Percentiles rank a stretch among this genome's conserved stretches.
These are phyloP conservation scores for Annulohypoxylon truncatum DNA, from an alignment of 2,329 filamentous ascomycete species.

Conservation along the genomic window DNA sequence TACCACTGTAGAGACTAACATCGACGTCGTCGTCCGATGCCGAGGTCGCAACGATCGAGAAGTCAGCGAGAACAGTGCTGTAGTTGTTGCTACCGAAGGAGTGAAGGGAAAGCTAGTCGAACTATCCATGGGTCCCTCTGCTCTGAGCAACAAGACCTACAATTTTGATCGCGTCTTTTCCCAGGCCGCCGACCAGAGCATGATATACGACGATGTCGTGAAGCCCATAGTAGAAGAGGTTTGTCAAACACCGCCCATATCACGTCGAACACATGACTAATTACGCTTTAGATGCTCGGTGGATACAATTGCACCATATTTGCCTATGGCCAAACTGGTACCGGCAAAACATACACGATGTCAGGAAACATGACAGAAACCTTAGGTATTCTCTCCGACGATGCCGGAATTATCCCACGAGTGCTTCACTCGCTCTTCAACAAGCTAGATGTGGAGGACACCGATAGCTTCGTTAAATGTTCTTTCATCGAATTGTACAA, in stretches of 20 bases:
- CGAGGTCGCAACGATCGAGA: slow-evolving; percentile 93
- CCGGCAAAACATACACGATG: slow-evolving; percentile 99
- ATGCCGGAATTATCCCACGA: slow-evolving; percentile 93
- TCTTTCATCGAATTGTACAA: slow-evolving; percentile 99
- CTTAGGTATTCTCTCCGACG: slow-evolving; percentile 86
- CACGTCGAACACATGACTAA: slow-evolving; percentile 19
- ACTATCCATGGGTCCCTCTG: slow-evolving; percentile 90
- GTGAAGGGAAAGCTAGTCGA: slow-evolving; percentile 86
- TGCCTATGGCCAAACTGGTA: slow-evolving; percentile 97
- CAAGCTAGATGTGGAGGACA: slow-evolving; percentile 81
- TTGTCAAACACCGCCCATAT: slow-evolving; percentile 43
- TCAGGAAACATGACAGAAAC: slow-evolving; percentile 95
- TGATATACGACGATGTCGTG: slow-evolving; percentile 96
- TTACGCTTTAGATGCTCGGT: slow-evolving; percentile 76
- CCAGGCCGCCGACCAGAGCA: slow-evolving; percentile 89
- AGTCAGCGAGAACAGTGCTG: slow-evolving; percentile 91
- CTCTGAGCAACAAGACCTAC: slow-evolving; percentile 95
- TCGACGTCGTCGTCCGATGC: slow-evolving; percentile 96
- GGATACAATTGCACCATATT: slow-evolving; percentile 99
- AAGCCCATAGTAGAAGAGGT: slow-evolving; percentile 94
- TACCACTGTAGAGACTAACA: slow-evolving; percentile 86
- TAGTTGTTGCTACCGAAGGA: slow-evolving; percentile 90
- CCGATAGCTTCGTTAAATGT: slow-evolving; percentile 92
- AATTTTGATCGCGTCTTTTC: slow-evolving; percentile 98
- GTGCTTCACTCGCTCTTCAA: slow-evolving; percentile 88